Base-by-base conservation (phyloP, 176 grass and related monocot genomes). In the Miscanthus lutarioriparius region DNA sequence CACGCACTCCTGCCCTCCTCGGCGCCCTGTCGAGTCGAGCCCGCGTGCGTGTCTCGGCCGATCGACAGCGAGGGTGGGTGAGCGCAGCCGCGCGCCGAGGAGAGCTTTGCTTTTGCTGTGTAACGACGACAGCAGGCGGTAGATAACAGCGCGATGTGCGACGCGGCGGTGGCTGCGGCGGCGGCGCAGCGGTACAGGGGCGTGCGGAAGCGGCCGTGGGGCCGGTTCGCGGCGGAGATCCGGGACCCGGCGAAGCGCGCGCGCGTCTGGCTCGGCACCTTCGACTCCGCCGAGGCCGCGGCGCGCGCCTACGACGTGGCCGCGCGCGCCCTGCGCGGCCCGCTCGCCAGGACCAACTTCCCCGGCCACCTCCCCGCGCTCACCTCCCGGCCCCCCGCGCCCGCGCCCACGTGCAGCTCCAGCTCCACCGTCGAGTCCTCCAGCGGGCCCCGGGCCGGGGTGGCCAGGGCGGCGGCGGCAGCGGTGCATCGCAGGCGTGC, bases 251-350 rank as follows among this genome's bases (percentile, higher is more conserved):
- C 41, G 66, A 94, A 92, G 85, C n/a, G n/a, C n/a, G 83, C 84
- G 0, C 90, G 95, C 20, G 95, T 94, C 27, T 97, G 95, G 92
- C 89, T 98, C 1, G 95, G 95, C 69, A 98, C 95, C 59, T 98
- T 93, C 80, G 91, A 95, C 85, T 90, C 95, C 5, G 89, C 95
- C 37, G 89, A 58, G 74, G 4, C 27, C 25, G 47, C 73, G 1
- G 73, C 45, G 27, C 25, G 19, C 1, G 74, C 51, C 0, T 58
- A 58, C 51, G 32, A 58, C 51, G 74, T 19, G 19, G 49, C 32
- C 4, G 90, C 93, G 14, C 56, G 75, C 8, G 68, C 90, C 89
- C 75, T 87, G 80, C 15, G 84, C n/a, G 87, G 0, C 53, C 83
- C 8, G 43, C 62, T n/a, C 70, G 87, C 90, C 70, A 44, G 63